Conservation (phyloP, 163 green algal genomes). For the Scenedesmus sp. region DNA sequence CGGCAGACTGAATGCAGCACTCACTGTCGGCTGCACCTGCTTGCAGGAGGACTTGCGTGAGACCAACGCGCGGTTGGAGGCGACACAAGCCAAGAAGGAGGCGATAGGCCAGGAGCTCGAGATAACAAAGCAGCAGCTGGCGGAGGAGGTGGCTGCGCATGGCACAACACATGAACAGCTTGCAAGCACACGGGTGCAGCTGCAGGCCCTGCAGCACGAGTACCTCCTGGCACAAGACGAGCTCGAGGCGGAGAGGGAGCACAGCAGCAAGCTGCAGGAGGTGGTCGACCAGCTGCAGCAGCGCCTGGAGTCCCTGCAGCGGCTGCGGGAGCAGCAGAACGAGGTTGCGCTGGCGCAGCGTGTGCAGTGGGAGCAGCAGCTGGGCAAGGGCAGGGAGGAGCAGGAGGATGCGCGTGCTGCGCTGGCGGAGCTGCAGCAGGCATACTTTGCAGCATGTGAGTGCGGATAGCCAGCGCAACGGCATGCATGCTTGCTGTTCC, state of each 20-base stretch:
- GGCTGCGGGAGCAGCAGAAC: slow-evolving; percentile 28
- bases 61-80: slow-evolving; percentile 3
- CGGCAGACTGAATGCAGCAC: background rate
- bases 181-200: background rate
- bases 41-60: slow-evolving; percentile 34
- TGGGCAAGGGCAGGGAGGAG: background rate
- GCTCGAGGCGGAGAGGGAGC: slow-evolving; percentile 16
- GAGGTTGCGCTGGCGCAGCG: background rate
- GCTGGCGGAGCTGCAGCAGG: slow-evolving; percentile 39
- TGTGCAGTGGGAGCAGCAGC: slow-evolving; percentile 28
- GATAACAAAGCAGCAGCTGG: slow-evolving; percentile 3
- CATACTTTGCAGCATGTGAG: slow-evolving; percentile 51
- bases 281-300: slow-evolving; percentile 9
- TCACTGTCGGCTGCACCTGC: background rate
- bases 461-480: background rate
- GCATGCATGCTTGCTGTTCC: background rate
- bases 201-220: slow-evolving; percentile 15
- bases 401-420: background rate
- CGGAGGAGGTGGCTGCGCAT: slow-evolving; percentile 26
- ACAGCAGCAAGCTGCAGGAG: slow-evolving; percentile 22
- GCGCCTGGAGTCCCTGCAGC: slow-evolving; percentile 20
- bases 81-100: slow-evolving; percentile 8
- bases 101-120: slow-evolving; percentile 19
- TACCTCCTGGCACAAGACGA: slow-evolving; percentile 17
- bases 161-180: slow-evolving; percentile 25